Base-by-base conservation (phyloP, 345 rosid species). In the Heritiera fomes region DNA sequence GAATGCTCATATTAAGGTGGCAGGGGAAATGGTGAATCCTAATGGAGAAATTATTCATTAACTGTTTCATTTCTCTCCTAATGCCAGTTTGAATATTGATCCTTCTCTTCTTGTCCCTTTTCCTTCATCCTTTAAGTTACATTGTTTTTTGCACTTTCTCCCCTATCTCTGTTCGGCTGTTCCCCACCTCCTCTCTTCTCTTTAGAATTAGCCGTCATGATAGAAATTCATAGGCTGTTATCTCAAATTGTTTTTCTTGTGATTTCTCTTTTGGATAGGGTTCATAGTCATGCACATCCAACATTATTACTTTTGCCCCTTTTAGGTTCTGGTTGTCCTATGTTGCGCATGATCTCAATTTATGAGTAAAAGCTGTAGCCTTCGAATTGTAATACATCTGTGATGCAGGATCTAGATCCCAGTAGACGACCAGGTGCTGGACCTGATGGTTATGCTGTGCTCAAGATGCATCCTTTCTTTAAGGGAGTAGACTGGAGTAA, bases 391-490 rank as follows among this genome's bases (percentile, higher is more conserved):
- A 45, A 38, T 62, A 58, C 58, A 76, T 56, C 55, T 64, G 74
- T 53, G 71, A 69, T 78, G 86, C 85, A 97, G 98, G 98, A 97
- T 85, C 86, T 83, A 60, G 98, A 96, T 73, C 99, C 99, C 55
- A 81, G 85, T 84, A 91, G 91, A 85, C 89, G 99, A 87, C 99
- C 92, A 46, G 99, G 98, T 63, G 92, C 99, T 64, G 98, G 98
- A 77, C 87, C 84, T 74, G 90, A 90, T 71, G 99, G 99, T 75
- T 94, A 97, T 84, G 87, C 87, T 23, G 88, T 84, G 43, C 95
- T 95, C 61, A 95, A 95, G 84, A 85, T 76, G 84, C 98, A 95
- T 86, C 95, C 94, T 28, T 96, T 96, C 90, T 96, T 96, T 80
- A 90, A 82, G 65, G 94, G 92, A 61, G 84, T 93, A 76, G 94